Base-by-base conservation (phyloP, 148 eudicot species). In the Rhododendron vialii region DNA sequence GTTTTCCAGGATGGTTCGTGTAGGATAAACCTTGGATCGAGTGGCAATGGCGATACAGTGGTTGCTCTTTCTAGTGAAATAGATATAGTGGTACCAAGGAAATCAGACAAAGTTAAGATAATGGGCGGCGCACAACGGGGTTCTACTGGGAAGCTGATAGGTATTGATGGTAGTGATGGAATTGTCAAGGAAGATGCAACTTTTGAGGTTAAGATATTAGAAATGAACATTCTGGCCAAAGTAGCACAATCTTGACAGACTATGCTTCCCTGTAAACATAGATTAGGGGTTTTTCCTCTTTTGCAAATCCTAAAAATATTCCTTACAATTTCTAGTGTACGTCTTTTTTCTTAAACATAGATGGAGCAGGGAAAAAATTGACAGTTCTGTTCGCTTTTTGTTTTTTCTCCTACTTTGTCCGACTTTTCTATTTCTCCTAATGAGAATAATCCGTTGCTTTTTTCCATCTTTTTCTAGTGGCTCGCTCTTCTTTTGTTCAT, bases 111-210 rank as follows among this genome's bases (percentile, higher is more conserved):
- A 86, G 94, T 98, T 57, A 98, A 94, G 91, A 98, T 98, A 83
- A 92, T 98, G 94, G 98, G 98, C 11, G 98, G 99, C 15, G 90
- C 94, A 9, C 97, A 93, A 33, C 95, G 98, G 24, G 99, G 99
- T 15, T 87, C 91, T 8, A 94, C 98, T 0, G 98, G 99, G 41
- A 98, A 93, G 87, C 92, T 98, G 83, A 95, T 98, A 8, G 98
- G 99, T 74, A 89, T 98, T 35, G 99, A 98, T 82, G 98, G 98
- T 43, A 92, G 93, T 0, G 98, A 98, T 79, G 98, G 99, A 18
- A 98, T 98, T 71, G 98, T 98, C 18, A 98, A 95, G 91, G 91
- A 94, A 38, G 99, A 98, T 82, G 98, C 91, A 35, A 90, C 98
- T 0, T 89, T 95, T 3, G 99, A 95, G 87, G 99, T 98, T 30